A percentile compares a stretch with the other conserved stretches of the same genome.
phyloP scores from a whole-genome alignment of 192 early-diverging fungal genomes.

The Coemansia javaensis region DNA sequence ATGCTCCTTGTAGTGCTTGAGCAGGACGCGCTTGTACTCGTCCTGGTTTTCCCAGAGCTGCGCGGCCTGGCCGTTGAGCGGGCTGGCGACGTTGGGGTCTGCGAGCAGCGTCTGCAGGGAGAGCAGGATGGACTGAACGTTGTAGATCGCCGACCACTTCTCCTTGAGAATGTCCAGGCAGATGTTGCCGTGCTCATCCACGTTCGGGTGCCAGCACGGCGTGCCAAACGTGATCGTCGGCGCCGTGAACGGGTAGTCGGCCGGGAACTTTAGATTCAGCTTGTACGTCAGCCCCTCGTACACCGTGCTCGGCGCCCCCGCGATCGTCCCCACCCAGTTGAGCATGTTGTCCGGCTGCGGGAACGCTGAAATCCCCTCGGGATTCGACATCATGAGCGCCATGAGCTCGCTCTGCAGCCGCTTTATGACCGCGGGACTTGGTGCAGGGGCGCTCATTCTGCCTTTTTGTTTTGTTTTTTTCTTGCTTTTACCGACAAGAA shows the following conservation, averaged over 20 bases:
- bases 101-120: conserved; percentile 91
- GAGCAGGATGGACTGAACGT: conserved; percentile 91
- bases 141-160: conserved; percentile 94
- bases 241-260: conserved; percentile 83
- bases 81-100: conserved; percentile 87
- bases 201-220: conserved; percentile 94
- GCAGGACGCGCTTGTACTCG: conserved; percentile 45
- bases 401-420: conserved; percentile 59
- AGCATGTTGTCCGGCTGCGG: conserved; percentile 60
- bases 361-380: conserved; percentile 62
- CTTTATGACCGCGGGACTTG: conserved; percentile 31
- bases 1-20: conserved; percentile 49
- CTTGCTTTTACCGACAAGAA: too few relatives aligned
- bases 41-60: conserved; percentile 66
- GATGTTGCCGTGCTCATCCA: conserved; percentile 85
- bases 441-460: conserved; percentile 11
- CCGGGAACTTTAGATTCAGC: conserved; percentile 65
- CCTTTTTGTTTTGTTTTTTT: background rate
- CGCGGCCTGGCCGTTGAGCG: conserved; percentile 93
- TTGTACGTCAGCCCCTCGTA: conserved; percentile 95
- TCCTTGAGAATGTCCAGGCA: conserved; percentile 94
- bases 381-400: conserved; percentile 60
- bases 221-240: conserved; percentile 84
- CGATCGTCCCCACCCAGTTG: conserved; percentile 83
- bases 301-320: conserved; percentile 84